These are phyloP conservation scores for Porpolomopsis calyptriformis DNA, from an alignment of 768 basidiomycete species.

Conservation along the genomic window DNA sequence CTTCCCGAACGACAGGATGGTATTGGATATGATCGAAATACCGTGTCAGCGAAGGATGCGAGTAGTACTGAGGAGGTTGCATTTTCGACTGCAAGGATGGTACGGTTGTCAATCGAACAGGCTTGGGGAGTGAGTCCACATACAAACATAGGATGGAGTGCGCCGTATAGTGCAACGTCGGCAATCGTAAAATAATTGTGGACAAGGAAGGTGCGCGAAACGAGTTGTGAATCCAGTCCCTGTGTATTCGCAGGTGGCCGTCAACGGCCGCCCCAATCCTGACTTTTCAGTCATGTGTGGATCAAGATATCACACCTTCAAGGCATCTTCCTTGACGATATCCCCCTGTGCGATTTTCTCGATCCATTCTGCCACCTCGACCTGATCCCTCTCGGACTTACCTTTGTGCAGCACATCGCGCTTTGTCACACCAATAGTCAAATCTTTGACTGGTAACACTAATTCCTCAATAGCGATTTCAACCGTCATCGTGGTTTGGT, in stretches of 20 bases:
- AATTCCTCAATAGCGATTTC: slow-evolving; percentile 39
- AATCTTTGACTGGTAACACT: slow-evolving; percentile 38
- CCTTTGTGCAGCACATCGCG: slow-evolving; percentile 38
- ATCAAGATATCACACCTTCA: slow-evolving; percentile 36
- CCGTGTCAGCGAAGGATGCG: slow-evolving; percentile 74
- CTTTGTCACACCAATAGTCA: slow-evolving; percentile 40
- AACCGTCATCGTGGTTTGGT: slow-evolving; percentile 40
- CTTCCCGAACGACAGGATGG: slow-evolving; percentile 46
- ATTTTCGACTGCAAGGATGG: slow-evolving; percentile 47
- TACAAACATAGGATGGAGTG: slow-evolving; percentile 77
- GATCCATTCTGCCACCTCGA: slow-evolving; percentile 61
- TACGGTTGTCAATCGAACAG: neutral
- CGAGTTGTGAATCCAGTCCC: slow-evolving; percentile 63
- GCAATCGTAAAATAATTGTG: slow-evolving; percentile 79
- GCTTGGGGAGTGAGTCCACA: slow-evolving; percentile 20
- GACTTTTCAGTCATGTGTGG: too few relatives aligned
- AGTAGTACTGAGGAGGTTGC: slow-evolving; percentile 62
- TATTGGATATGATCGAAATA: slow-evolving; percentile 95
- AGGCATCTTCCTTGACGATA: slow-evolving; percentile 32
- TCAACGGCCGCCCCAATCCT: too few relatives aligned
- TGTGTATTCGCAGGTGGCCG: too few relatives aligned
- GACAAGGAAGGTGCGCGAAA: slow-evolving; percentile 76
- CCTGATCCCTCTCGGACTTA: slow-evolving; percentile 39
- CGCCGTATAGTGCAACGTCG: slow-evolving; percentile 83
- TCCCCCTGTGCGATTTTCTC: slow-evolving; percentile 46